Evolutionary conservation across 306 rosid species (phyloP).

Genomic region (Vigna unguiculata): DNA sequence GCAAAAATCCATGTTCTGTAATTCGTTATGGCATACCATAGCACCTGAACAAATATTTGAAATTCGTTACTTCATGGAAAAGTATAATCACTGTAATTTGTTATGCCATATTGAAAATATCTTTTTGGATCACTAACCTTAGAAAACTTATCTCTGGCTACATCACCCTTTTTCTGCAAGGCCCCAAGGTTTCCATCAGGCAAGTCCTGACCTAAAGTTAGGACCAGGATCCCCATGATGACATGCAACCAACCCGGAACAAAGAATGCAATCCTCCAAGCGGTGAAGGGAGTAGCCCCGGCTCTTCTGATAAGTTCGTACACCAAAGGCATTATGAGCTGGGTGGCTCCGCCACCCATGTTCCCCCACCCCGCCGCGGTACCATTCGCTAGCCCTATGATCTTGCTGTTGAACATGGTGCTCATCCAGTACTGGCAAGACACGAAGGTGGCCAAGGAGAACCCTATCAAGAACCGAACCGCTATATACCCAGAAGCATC

Average conservation of each 20-base stretch:
- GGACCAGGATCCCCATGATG: conserved; percentile 73
- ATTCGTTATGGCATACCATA: conserved; percentile 85
- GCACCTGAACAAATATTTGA: conserved; percentile 53
- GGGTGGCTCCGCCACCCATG: conserved; percentile 97
- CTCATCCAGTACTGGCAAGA: conserved; percentile 99
- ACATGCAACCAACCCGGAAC: conserved; percentile 75
- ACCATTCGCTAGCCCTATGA: conserved; percentile 85
- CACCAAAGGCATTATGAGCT: conserved; percentile 81
- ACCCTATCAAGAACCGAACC: conserved; percentile 84
- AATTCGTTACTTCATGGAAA: neutral
- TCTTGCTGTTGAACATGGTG: conserved; percentile 81
- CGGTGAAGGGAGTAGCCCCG: conserved; percentile 75
- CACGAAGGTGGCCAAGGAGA: conserved; percentile 84
- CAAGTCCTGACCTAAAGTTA: conserved; percentile 83
- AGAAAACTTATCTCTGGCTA: conserved; percentile 75
- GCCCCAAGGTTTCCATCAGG: conserved; percentile 87
- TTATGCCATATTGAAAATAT: too few species aligned
- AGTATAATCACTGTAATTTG: neutral
- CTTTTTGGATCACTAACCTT: conserved; percentile 52
- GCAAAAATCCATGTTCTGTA: conserved; percentile 90
- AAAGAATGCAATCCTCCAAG: conserved; percentile 93
- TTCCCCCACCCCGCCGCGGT: conserved; percentile 98
- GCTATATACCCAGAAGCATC: conserved; percentile 67
- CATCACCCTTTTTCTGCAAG: conserved; percentile 78
- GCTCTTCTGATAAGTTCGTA: conserved; percentile 58